A percentile compares a stretch with the other conserved stretches of the same genome.
Evolutionary conservation across 768 basidiomycete species (phyloP).

Genomic region (Coprinopsis strossmayeri): DNA sequence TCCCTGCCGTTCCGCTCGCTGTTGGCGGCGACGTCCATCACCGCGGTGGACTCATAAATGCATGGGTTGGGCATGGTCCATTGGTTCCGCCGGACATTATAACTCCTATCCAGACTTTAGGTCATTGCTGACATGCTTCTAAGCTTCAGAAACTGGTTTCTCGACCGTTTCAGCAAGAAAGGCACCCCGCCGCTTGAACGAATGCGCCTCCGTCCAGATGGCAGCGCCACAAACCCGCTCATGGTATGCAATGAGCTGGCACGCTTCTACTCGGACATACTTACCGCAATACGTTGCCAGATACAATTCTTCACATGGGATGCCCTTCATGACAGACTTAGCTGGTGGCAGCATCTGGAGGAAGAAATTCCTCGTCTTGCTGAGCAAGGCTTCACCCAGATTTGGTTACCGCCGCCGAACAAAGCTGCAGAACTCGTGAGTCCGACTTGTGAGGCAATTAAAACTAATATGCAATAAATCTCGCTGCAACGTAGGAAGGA

Average conservation of each 20-base stretch:
- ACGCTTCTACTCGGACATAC: neutral
- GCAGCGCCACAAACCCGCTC: conserved; percentile 44
- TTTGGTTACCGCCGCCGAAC: conserved; percentile 81
- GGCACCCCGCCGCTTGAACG: conserved; percentile 38
- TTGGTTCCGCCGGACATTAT: too few species aligned
- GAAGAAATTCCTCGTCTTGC: conserved; percentile 55
- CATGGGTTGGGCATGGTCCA: too few species aligned
- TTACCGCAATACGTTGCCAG: conserved; percentile 26
- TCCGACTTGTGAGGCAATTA: neutral
- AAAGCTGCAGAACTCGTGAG: conserved; percentile 63
- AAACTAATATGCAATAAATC: neutral
- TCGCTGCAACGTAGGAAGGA: conserved; percentile 39
- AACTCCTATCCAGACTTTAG: too few species aligned
- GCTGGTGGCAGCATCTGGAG: conserved; percentile 81
- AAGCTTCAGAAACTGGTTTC: conserved; percentile 7
- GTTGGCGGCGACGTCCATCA: too few species aligned
- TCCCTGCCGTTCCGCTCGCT: too few species aligned
- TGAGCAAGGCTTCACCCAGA: conserved; percentile 68
- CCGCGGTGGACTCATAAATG: too few species aligned
- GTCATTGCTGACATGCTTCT: conserved; percentile 9
- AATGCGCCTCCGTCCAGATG: conserved; percentile 58
- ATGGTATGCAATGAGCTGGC: conserved; percentile 44
- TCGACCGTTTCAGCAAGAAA: neutral
- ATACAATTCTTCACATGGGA: conserved; percentile 89
- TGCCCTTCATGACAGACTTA: conserved; percentile 42